Evolutionary conservation across 768 basidiomycete genomes (phyloP).

Genomic region (Strobilomyces confusus): DNA sequence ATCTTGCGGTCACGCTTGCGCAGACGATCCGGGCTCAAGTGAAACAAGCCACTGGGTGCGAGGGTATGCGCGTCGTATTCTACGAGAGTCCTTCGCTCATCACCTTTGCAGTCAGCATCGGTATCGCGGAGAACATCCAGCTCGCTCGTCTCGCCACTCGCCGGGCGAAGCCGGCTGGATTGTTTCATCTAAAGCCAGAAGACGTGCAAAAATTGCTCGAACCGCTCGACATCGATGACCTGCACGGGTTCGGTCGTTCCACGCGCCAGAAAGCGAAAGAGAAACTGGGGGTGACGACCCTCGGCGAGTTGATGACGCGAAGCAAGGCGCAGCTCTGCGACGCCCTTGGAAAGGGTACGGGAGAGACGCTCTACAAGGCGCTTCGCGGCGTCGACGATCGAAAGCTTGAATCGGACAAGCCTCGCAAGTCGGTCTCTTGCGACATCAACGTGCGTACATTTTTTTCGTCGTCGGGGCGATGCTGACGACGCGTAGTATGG

Average conservation of each 20-base stretch:
- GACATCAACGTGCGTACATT: slow-evolving; percentile 80
- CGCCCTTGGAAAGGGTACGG: slow-evolving; percentile 73
- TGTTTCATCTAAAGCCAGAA: slow-evolving; percentile 64
- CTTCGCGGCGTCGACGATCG: slow-evolving; percentile 81
- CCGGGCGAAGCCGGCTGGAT: slow-evolving; percentile 85
- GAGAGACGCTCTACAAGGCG: slow-evolving; percentile 82
- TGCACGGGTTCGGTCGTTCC: slow-evolving; percentile 84
- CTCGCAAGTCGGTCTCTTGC: slow-evolving; percentile 87
- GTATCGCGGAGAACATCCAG: slow-evolving; percentile 87
- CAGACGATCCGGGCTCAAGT: slow-evolving; percentile 78
- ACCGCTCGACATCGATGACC: slow-evolving; percentile 68
- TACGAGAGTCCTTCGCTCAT: not conserved
- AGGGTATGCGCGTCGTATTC: slow-evolving; percentile 46
- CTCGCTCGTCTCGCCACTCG: slow-evolving; percentile 91
- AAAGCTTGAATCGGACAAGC: slow-evolving; percentile 77
- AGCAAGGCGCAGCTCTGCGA: slow-evolving; percentile 64
- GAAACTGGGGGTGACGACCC: slow-evolving; percentile 66
- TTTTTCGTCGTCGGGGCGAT: not conserved
- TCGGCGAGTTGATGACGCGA: slow-evolving; percentile 65
- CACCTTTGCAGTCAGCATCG: slow-evolving; percentile 72
- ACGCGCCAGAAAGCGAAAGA: slow-evolving; percentile 74
- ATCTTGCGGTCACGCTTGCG: slow-evolving; percentile 75
- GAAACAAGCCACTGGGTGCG: slow-evolving; percentile 75
- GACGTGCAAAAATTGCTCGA: slow-evolving; percentile 54
- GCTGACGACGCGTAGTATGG: slow-evolving; percentile 63